Percentiles rank a stretch among this genome's conserved stretches.
Evolutionary conservation across 495 filamentous ascomycete species (phyloP).

Genomic region (Aspergillus sparsus): DNA sequence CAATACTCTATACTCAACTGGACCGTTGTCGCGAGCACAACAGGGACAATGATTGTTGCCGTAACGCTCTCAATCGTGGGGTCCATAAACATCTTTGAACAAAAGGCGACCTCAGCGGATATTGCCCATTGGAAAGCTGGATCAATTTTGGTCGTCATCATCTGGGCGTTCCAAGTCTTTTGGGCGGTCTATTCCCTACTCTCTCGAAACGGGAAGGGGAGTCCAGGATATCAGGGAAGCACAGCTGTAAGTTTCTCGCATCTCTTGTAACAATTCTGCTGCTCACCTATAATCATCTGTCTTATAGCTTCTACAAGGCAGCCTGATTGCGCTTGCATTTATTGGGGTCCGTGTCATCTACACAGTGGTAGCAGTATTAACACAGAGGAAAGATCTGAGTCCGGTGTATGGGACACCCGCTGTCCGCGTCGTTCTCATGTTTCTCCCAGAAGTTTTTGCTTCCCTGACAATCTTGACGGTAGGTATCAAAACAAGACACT

Average conservation of each 20-base stretch:
- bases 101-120: conserved; percentile 3
- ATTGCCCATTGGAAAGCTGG: conserved; percentile 33
- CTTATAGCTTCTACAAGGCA: conserved; percentile 14
- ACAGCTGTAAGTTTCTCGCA: conserved; percentile 2
- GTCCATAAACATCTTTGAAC: conserved; percentile 18
- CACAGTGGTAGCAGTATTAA: conserved; percentile 15
- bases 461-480: conserved; percentile 13
- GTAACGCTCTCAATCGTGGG: conserved; percentile 14
- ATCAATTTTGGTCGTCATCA: conserved; percentile 33
- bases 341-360: conserved; percentile 22
- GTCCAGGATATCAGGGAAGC: conserved; percentile 19
- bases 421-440: conserved; percentile 21
- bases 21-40: conserved; percentile 22
- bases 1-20: conserved; percentile 32
- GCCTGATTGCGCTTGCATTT: conserved; percentile 10
- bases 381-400: conserved; percentile 17
- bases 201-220: conserved; percentile 7
- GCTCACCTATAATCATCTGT: not conserved
- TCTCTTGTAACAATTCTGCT: too few relatives aligned
- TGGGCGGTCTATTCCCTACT: conserved; percentile 27
- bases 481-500: conserved; percentile 13
- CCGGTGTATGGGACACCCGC: conserved; percentile 15
- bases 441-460: conserved; percentile 18
- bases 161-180: conserved; percentile 33
- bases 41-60: conserved; percentile 22